phyloP scores from a whole-genome alignment of 257 asterid species.

The Jacaranda copaia region DNA sequence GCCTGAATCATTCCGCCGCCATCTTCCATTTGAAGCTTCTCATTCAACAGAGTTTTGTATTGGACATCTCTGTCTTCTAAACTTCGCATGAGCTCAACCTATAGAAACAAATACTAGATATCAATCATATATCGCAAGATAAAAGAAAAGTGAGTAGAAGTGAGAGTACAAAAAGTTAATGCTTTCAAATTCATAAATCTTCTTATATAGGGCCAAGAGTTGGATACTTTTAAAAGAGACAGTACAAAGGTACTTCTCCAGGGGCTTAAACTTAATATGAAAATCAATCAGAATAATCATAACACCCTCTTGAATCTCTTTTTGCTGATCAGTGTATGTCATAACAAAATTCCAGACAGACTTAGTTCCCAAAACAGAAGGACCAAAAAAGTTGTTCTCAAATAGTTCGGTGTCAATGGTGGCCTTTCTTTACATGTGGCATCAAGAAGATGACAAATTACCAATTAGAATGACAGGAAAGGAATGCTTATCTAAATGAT shows the following conservation, averaged over 20 bases:
- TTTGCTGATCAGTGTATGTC: not conserved
- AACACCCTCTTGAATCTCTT: no score
- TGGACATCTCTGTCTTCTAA: slow-evolving; percentile 74
- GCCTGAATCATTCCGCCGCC: slow-evolving; percentile 47
- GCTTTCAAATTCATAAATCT: not conserved
- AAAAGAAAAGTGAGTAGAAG: not conserved
- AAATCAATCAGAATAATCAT: no score
- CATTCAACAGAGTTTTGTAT: slow-evolving; percentile 68
- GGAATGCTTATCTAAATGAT: no score
- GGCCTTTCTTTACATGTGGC: no score
- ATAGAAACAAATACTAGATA: slow-evolving; percentile 26
- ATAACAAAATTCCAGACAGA: no score
- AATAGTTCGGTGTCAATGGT: no score
- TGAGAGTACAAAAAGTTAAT: not conserved
- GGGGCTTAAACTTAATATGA: no score
- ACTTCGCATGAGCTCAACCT: slow-evolving; percentile 74
- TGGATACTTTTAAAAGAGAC: not conserved
- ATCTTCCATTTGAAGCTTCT: slow-evolving; percentile 70
- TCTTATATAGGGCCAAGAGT: not conserved
- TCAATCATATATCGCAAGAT: slow-evolving; percentile 6
- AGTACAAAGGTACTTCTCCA: not conserved
- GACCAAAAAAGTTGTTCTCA: no score
- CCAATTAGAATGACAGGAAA: no score
- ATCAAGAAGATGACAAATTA: no score
- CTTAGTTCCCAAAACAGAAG: no score